phyloP scores from a whole-genome alignment of 2,329 filamentous ascomycete genomes.

The Exophiala calicioides region DNA sequence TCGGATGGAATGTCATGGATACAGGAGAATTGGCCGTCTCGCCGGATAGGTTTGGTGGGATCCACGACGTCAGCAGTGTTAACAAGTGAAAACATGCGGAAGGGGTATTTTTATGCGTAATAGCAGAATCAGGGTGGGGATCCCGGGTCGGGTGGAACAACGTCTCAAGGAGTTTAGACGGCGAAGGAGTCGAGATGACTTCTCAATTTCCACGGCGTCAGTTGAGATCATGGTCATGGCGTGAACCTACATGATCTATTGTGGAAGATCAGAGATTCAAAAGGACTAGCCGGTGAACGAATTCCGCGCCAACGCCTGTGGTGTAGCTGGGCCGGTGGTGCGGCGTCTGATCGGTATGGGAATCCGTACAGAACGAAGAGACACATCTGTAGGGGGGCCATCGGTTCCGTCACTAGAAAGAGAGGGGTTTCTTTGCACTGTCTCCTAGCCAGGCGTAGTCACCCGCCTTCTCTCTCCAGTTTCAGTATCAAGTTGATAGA shows the following conservation, averaged over 20 bases:
- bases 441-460: constrained; percentile 17
- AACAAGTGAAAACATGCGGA: constrained; percentile 8
- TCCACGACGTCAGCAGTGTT: constrained; percentile 10
- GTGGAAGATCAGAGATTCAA: constrained; percentile 6
- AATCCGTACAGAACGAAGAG: too few relatives aligned
- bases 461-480: constrained; percentile 17
- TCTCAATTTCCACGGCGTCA: too few relatives aligned
- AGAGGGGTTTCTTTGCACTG: constrained; percentile 6
- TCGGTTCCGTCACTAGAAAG: not conserved
- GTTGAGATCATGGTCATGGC: not conserved
- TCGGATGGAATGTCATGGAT: too few relatives aligned
- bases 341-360: too few relatives aligned
- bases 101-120: constrained; percentile 13
- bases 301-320: too few relatives aligned
- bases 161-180: not conserved
- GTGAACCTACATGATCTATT: constrained; percentile 7
- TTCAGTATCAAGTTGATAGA: constrained; percentile 22
- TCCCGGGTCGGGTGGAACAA: too few relatives aligned
- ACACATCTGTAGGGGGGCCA: too few relatives aligned
- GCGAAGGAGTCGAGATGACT: not conserved
- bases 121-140: constrained; percentile 2
- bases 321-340: too few relatives aligned
- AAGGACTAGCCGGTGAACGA: not conserved
- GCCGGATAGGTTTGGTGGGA: too few relatives aligned
- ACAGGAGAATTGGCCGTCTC: too few relatives aligned